phyloP scores from a whole-genome alignment of 345 rosid genomes.

The Eutrema japonicum region DNA sequence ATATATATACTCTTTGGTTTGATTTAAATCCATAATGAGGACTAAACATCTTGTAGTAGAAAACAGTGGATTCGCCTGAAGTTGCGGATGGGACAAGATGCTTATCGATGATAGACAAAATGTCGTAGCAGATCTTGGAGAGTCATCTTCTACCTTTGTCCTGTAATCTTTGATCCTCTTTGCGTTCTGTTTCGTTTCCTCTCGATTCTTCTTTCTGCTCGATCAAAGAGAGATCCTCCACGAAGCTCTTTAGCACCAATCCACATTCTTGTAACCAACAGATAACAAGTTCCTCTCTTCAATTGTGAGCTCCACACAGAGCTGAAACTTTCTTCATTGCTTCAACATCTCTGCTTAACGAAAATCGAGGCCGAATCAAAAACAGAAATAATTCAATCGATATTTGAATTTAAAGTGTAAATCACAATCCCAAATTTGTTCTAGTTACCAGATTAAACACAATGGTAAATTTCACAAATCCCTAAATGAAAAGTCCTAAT shows the following conservation, averaged over 20 bases:
- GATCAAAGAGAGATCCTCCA: constrained; percentile 78
- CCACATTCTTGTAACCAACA: constrained; percentile 87
- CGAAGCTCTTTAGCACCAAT: constrained; percentile 82
- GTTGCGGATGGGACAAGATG: constrained; percentile 70
- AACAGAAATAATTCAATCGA: background rate
- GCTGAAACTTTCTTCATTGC: constrained; percentile 80
- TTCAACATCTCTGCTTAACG: constrained; percentile 68
- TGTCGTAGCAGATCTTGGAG: constrained; percentile 69
- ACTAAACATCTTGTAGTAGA: constrained; percentile 68
- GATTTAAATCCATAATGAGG: background rate
- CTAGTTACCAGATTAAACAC: background rate
- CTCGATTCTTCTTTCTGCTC: constrained; percentile 85
- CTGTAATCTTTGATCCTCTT: constrained; percentile 76
- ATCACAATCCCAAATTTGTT: background rate
- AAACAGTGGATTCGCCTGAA: constrained; percentile 80
- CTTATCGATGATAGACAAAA: constrained; percentile 56
- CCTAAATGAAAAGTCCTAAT: background rate
- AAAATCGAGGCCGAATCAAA: background rate
- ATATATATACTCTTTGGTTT: background rate
- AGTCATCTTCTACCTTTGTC: constrained; percentile 80
- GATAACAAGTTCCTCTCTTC: constrained; percentile 89
- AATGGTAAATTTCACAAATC: background rate
- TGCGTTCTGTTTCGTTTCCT: constrained; percentile 69
- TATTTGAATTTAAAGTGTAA: background rate
- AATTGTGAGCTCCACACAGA: constrained; percentile 70